Evolutionary conservation across 2,329 filamentous ascomycete genomes (phyloP).

Genomic region (Podosphaera xanthii): DNA sequence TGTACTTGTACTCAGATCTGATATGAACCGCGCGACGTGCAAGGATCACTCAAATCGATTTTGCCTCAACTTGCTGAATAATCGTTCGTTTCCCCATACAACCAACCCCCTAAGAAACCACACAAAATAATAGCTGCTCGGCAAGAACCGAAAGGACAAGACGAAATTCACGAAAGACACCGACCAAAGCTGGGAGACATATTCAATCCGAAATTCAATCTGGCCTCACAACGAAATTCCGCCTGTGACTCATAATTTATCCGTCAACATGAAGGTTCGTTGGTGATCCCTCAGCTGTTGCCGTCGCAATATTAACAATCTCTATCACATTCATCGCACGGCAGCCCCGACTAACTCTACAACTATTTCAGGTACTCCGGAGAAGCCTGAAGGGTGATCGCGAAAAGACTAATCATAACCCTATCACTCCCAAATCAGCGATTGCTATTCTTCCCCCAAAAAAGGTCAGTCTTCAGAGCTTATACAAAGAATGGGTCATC

Average conservation of each 20-base stretch:
- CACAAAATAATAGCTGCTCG: background rate
- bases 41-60: background rate
- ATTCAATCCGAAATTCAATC: background rate
- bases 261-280: background rate
- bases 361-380: constrained; percentile 29
- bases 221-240: background rate
- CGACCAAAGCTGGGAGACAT: background rate
- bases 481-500: background rate
- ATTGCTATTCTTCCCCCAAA: constrained; percentile 50
- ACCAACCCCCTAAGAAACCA: background rate
- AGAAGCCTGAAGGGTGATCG: constrained; percentile 50
- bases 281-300: background rate
- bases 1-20: background rate
- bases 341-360: constrained; percentile 9
- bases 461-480: constrained; percentile 28
- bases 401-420: constrained; percentile 39
- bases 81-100: background rate
- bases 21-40: background rate
- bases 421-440: constrained; percentile 45
- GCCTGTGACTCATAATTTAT: background rate
- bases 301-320: background rate
- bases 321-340: background rate
- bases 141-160: background rate
- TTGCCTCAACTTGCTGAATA: background rate
- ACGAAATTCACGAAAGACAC: background rate